Evolutionary conservation across 257 asterid species (phyloP), one percentile per base, ranked within the genome.

Genomic region (Mitragyna speciosa): DNA sequence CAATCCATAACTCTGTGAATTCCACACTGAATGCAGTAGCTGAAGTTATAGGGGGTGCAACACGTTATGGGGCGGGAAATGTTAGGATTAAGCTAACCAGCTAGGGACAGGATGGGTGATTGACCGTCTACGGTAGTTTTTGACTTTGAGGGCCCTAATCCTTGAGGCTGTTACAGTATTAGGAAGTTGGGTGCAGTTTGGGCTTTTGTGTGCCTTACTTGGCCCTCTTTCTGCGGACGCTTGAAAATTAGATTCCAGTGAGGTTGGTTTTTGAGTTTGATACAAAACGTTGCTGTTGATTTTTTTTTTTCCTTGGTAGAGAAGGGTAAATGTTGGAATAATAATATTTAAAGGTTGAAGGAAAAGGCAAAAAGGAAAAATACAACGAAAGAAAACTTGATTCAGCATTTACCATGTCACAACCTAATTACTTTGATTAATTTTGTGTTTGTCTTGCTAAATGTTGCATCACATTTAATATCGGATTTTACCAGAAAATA

Each of bases 1-100:
- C 39, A 36, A 36, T 36, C 4, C 39, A 36, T 36, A 36, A 2
- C 2, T 83, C 75, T 45, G 87, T 61, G 98, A 92, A 87, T 88
- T 56, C 98, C 98, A 87, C 97, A 94, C 56, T 77, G 80, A 73
- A 20, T 61, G 88, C 99, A 96, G 88, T 96, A 92, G 92, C 97
- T 86, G 84, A 90, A 94, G 70, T 90, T 81, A 72, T 94, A 96
- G 76, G 86, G 83, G 89, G 96, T 93, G 91, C 41, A 48, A 79
- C 41, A 82, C 51, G 72, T 66, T 76, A 75, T 56, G 43, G 30
- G 22, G 58, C 58, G 58, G 58, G 58, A 51, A 51, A 51, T 51
- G 20, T 5, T 4, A 20, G 20, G 19, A 51, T 15, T 3, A 15
- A 14, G 22, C 58, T 15, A 17, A 2, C 19, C 56, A 6, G 3